Evolutionary conservation across 2,329 filamentous ascomycete genomes (phyloP).

Genomic region (Elsinoe perseae): DNA sequence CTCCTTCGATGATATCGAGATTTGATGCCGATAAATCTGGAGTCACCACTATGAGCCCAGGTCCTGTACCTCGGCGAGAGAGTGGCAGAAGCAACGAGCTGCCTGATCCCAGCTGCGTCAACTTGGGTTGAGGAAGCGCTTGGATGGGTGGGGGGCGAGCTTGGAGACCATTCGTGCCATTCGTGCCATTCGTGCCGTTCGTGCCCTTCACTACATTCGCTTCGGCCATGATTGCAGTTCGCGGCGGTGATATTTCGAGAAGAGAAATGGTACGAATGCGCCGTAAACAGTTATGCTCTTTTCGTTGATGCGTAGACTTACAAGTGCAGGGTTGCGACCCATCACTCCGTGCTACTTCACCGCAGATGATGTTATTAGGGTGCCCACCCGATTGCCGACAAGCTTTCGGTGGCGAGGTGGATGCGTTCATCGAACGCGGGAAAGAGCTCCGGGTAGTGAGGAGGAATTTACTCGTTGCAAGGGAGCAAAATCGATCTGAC

Average conservation of each 20-base stretch:
- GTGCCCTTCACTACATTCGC: not conserved
- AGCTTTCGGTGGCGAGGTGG: not conserved
- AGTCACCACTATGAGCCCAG: constrained; percentile 41
- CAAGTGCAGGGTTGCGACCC: too few species aligned
- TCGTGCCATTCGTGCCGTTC: not conserved
- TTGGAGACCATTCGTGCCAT: not conserved
- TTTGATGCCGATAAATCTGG: constrained; percentile 29
- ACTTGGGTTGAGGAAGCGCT: constrained; percentile 3
- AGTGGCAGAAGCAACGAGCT: constrained; percentile 38
- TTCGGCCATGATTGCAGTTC: not conserved
- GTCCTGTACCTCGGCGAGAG: constrained; percentile 42
- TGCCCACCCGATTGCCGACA: not conserved
- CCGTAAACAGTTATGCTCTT: too few species aligned
- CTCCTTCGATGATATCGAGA: constrained; percentile 34
- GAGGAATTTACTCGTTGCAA: not conserved
- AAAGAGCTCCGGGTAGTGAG: not conserved
- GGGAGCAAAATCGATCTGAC: not conserved
- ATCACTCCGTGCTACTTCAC: too few species aligned
- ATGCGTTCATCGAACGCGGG: not conserved
- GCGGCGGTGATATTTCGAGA: not conserved
- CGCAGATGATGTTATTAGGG: not conserved
- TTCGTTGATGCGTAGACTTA: too few species aligned
- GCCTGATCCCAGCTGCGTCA: not conserved
- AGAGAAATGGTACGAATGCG: not conserved
- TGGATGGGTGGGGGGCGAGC: not conserved